Conservation (phyloP, 306 rosid species). For the Cicer judaicum region DNA sequence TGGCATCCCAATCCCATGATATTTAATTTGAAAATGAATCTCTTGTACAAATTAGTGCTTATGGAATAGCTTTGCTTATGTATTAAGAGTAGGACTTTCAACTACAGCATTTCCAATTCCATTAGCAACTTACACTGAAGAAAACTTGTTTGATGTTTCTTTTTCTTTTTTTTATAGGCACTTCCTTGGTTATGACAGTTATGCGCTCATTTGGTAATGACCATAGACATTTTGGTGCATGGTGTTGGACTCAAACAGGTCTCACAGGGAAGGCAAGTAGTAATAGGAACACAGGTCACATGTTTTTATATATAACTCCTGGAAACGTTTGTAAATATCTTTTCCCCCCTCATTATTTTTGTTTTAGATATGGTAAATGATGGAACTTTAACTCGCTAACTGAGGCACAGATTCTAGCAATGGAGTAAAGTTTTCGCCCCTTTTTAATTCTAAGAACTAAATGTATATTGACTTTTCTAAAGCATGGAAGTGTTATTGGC, state of each 20-base stretch:
- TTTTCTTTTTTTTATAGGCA: constrained; percentile 57
- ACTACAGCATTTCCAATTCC: constrained; percentile 25
- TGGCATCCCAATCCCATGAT: constrained; percentile 26
- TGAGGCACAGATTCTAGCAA: constrained; percentile 28
- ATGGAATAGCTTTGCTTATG: constrained; percentile 30
- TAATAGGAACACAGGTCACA: constrained; percentile 19
- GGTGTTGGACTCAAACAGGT: constrained; percentile 88
- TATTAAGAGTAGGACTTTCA: constrained; percentile 16
- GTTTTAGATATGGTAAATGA: background rate
- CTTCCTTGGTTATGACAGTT: constrained; percentile 88
- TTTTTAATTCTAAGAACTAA: constrained; percentile 12
- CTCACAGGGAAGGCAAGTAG: constrained; percentile 85
- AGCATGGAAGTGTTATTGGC: constrained; percentile 12
- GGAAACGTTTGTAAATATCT: background rate
- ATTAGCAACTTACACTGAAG: constrained; percentile 22
- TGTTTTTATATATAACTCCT: constrained; percentile 26
- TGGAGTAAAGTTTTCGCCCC: constrained; percentile 1
- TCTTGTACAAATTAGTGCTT: constrained; percentile 24
- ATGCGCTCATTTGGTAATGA: constrained; percentile 87
- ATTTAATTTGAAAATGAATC: constrained; percentile 30
- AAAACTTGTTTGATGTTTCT: constrained; percentile 40
- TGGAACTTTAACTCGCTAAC: constrained; percentile 8
- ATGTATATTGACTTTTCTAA: constrained; percentile 15
- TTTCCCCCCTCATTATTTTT: constrained; percentile 1
- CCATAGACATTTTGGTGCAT: constrained; percentile 77